Evolutionary conservation across 2,329 filamentous ascomycete species (phyloP).

Genomic region (Claviceps cyperi): DNA sequence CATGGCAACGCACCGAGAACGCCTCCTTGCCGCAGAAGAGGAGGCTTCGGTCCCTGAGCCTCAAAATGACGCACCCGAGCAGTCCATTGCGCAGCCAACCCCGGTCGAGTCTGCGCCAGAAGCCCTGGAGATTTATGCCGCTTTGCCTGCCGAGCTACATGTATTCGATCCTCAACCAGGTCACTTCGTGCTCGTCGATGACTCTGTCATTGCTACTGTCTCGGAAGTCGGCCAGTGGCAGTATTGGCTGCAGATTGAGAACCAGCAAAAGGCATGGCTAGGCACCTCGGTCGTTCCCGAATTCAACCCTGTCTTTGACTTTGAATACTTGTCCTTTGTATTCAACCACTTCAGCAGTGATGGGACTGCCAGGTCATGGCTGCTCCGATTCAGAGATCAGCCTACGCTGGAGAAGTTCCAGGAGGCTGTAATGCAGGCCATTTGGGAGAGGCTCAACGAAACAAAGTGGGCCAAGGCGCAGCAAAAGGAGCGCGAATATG

Average conservation of each 20-base stretch:
- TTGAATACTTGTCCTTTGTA: slow-evolving; percentile 96
- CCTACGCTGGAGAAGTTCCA: slow-evolving; percentile 74
- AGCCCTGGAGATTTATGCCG: slow-evolving; percentile 55
- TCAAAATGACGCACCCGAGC: background rate
- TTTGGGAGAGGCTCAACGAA: slow-evolving; percentile 94
- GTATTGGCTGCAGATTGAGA: slow-evolving; percentile 84
- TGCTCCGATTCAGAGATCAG: slow-evolving; percentile 81
- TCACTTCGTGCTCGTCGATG: slow-evolving; percentile 70
- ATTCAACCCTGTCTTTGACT: slow-evolving; percentile 97
- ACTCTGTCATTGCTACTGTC: slow-evolving; percentile 61
- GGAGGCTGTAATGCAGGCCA: slow-evolving; percentile 81
- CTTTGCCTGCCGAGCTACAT: slow-evolving; percentile 73
- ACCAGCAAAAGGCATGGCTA: slow-evolving; percentile 66
- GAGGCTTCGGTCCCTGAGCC: slow-evolving; percentile 10
- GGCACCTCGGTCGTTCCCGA: slow-evolving; percentile 76
- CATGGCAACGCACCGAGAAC: slow-evolving; percentile 29
- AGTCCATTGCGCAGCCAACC: background rate
- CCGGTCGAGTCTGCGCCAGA: slow-evolving; percentile 36
- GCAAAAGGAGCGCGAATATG: slow-evolving; percentile 84
- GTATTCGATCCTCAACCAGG: slow-evolving; percentile 83
- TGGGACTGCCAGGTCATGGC: slow-evolving; percentile 87
- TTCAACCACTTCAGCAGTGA: slow-evolving; percentile 92
- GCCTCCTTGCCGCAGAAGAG: slow-evolving; percentile 14
- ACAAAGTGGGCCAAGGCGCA: slow-evolving; percentile 89
- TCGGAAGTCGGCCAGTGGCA: slow-evolving; percentile 82